These are phyloP conservation scores for Ustilago loliicola DNA, from an alignment of 1,284 basidiomycete genomes.

Conservation along the genomic window DNA sequence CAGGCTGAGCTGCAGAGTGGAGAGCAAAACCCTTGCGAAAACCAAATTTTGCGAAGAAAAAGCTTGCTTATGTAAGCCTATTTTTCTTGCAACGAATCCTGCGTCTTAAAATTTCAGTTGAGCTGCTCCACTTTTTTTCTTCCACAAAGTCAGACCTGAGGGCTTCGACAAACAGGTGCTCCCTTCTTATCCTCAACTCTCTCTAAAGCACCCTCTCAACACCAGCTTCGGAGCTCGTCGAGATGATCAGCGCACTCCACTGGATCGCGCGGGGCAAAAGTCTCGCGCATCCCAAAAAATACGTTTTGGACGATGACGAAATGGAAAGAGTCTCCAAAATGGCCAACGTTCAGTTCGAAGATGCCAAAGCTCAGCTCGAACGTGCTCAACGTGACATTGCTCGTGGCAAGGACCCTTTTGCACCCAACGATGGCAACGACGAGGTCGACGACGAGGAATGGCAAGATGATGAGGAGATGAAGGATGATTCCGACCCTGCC, in stretches of 20 bases:
- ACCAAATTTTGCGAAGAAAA: slow-evolving; percentile 12
- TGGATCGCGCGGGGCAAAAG: slow-evolving; percentile 89
- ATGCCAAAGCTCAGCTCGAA: slow-evolving; percentile 86
- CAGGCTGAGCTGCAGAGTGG: slow-evolving; percentile 8
- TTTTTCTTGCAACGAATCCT: not conserved
- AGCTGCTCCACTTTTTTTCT: slow-evolving; percentile 20
- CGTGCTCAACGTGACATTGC: slow-evolving; percentile 60
- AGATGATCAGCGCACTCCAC: slow-evolving; percentile 74
- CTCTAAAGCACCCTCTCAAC: slow-evolving; percentile 5
- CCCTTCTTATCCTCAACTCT: not conserved
- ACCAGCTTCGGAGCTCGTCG: not conserved
- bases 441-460: slow-evolving; percentile 53
- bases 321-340: slow-evolving; percentile 89
- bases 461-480: slow-evolving; percentile 71
- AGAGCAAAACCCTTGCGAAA: slow-evolving; percentile 1
- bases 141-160: no score
- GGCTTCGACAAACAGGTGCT: no score
- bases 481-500: slow-evolving; percentile 76
- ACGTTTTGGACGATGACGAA: slow-evolving; percentile 90
- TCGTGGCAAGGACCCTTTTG: slow-evolving; percentile 54
- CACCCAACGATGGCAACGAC: slow-evolving; percentile 37
- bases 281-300: slow-evolving; percentile 83
- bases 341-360: slow-evolving; percentile 87
- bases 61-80: slow-evolving; percentile 35
- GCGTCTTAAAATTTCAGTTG: slow-evolving; percentile 15